Percentiles rank a stretch among this genome's conserved stretches.
Evolutionary conservation across 78 protist species (phyloP).

Genomic region (Dictyostelium citrinum): DNA sequence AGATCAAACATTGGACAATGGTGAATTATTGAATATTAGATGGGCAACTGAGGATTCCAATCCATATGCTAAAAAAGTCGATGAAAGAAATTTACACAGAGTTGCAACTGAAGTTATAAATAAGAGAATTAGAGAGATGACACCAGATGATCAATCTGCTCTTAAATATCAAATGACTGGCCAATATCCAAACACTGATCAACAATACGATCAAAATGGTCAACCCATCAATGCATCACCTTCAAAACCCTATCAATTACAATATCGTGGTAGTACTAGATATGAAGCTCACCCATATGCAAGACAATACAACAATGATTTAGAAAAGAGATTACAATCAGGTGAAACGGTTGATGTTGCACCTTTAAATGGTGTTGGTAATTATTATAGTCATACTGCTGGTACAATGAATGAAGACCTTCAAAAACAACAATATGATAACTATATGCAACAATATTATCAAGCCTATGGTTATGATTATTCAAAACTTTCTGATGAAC

Average conservation of each 20-base stretch:
- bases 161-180: slow-evolving; percentile 47
- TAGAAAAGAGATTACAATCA: slow-evolving; percentile 22
- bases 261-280: slow-evolving; percentile 20
- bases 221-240: background rate
- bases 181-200: slow-evolving; percentile 60
- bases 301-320: background rate
- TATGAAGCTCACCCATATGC: slow-evolving; percentile 75
- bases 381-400: slow-evolving; percentile 20
- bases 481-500: slow-evolving; percentile 40
- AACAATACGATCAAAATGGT: slow-evolving; percentile 26
- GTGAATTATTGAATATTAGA: slow-evolving; percentile 66
- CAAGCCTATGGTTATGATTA: slow-evolving; percentile 68
- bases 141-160: slow-evolving; percentile 47
- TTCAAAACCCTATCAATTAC: slow-evolving; percentile 7
- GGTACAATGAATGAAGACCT: slow-evolving; percentile 2
- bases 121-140: slow-evolving; percentile 63
- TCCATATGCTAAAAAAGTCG: slow-evolving; percentile 45
- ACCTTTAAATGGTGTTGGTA: slow-evolving; percentile 39
- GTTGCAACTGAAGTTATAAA: slow-evolving; percentile 70
- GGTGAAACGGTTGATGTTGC: slow-evolving; percentile 7
- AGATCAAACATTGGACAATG: slow-evolving; percentile 73
- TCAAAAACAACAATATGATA: slow-evolving; percentile 51
- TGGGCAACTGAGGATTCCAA: slow-evolving; percentile 80
- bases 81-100: slow-evolving; percentile 69
- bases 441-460: slow-evolving; percentile 33